A percentile compares a stretch with the other conserved stretches of the same genome.
Evolutionary conservation across 1,284 basidiomycete species (phyloP).

Genomic region (Puccinia horiana): DNA sequence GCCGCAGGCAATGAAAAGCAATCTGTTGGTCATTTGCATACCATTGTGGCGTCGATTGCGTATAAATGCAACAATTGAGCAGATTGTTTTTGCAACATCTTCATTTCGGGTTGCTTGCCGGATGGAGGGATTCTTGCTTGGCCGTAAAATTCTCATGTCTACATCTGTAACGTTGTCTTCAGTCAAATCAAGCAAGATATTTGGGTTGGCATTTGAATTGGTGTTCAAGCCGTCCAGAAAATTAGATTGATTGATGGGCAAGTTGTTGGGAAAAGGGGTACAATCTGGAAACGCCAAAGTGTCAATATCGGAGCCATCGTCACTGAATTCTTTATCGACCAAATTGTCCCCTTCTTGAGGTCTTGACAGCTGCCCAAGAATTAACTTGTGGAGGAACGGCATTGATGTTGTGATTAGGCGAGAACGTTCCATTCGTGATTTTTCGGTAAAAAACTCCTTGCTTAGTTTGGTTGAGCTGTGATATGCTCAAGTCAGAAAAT

Average conservation of each 20-base stretch:
- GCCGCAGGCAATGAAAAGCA: neutral
- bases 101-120: neutral
- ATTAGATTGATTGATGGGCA: no score
- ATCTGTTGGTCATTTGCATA: neutral
- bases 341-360: no score
- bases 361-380: neutral
- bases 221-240: no score
- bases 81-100: neutral
- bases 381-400: constrained; percentile 4
- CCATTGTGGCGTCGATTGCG: neutral
- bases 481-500: neutral
- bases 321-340: neutral
- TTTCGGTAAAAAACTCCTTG: no score
- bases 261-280: no score
- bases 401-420: neutral
- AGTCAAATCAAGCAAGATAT: no score
- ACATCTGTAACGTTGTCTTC: no score
- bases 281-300: no score
- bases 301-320: neutral
- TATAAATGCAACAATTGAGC: no score
- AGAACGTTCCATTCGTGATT: neutral
- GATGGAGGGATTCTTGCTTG: no score
- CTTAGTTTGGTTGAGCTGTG: neutral
- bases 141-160: no score
- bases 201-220: no score